A percentile compares a stretch with the other conserved stretches of the same genome.
Conservation (phyloP, 257 asterid species). For the Craterostigma plantagineum region DNA sequence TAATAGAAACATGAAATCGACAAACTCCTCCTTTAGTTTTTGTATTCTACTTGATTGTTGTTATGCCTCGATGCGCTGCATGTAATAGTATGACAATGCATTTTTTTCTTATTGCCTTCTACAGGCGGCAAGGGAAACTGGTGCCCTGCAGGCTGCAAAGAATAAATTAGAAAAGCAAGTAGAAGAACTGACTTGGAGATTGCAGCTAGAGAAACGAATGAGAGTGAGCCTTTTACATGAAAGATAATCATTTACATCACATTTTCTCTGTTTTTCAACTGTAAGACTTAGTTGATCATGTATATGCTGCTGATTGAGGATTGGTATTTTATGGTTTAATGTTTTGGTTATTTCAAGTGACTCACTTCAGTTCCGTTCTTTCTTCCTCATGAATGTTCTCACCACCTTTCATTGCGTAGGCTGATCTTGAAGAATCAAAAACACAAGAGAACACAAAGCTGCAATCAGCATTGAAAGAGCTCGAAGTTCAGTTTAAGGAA, state of each 20-base stretch:
- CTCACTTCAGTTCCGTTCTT: too few species aligned
- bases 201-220: slow-evolving; percentile 97
- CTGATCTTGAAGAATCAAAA: slow-evolving; percentile 88
- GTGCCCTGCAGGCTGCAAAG: slow-evolving; percentile 99
- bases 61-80: background rate
- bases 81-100: background rate
- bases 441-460: slow-evolving; percentile 73
- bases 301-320: too few species aligned
- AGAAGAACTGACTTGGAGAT: slow-evolving; percentile 96
- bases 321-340: too few species aligned
- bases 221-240: slow-evolving; percentile 22
- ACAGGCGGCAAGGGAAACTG: slow-evolving; percentile 98
- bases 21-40: background rate
- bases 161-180: slow-evolving; percentile 98
- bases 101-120: background rate
- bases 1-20: background rate
- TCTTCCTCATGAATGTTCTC: too few species aligned
- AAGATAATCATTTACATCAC: too few species aligned
- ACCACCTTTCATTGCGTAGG: slow-evolving; percentile 19
- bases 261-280: too few species aligned
- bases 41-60: background rate
- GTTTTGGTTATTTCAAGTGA: too few species aligned
- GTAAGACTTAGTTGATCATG: too few species aligned
- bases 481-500: slow-evolving; percentile 66
- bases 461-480: slow-evolving; percentile 65